Base-by-base conservation (phyloP, 768 basidiomycete species). In the Saitozyma podzolica region DNA sequence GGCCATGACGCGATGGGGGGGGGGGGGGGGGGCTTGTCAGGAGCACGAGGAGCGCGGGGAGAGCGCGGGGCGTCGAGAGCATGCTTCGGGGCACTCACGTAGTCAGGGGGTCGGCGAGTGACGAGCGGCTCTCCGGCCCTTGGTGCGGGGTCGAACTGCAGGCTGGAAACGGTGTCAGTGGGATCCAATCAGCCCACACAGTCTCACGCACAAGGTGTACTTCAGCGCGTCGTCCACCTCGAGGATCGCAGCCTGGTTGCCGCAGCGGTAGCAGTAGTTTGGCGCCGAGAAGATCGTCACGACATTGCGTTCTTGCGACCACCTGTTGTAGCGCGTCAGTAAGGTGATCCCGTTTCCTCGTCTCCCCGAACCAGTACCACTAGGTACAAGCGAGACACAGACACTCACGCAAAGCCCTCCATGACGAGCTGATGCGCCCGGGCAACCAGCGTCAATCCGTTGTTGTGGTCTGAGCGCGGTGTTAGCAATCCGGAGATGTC, bases 281-380 rank as follows among this genome's bases (percentile, higher is more conserved):
- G 96, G 96, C 69, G 96, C 96, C 68, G 94, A 97, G 84, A 97
- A 99, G 78, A 99, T 97, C 49, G 95, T 99, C 68, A 99, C 95
- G 20, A 99, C 95, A 79, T 97, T 98, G 81, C 92, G 87, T 82
- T 98, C 95, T 82, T 98, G 95, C 63, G 93, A 92, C 95, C 95
- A 98, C 79, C 92, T 96, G 80, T 91, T 90, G 51, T 90, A 62
- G 54, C 29, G 29, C 5, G 29, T 29, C 29, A 29, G 29, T 2
- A 29, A 5, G 29, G 29, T 5, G 29, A 2, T 29, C 29, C 29
- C 29, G 29, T 2, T 5, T 29, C 5, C 29, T 5, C 29, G 29
- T 29, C 29, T 29, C 29, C 5, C 29, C 5, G 29, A 29, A 29
- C 2, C 29, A 5, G 29, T n/a, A 29, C 29, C 29, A 29, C 29